Conservation (phyloP, 2,329 filamentous ascomycete genomes). For the Knoxdaviesia capensis region DNA sequence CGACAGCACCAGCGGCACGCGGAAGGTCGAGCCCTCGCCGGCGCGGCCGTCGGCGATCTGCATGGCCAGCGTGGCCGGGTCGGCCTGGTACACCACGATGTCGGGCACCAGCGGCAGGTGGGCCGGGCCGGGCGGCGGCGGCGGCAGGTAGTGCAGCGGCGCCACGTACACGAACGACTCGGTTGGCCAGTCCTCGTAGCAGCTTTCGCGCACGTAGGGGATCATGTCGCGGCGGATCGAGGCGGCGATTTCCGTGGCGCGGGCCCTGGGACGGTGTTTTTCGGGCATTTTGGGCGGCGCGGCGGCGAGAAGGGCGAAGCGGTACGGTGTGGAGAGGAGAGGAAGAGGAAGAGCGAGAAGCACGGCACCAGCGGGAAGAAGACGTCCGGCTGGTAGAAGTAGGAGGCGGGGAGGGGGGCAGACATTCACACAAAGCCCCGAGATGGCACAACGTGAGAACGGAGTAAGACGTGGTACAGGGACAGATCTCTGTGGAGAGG, state of each 20-base stretch:
- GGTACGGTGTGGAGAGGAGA: not conserved
- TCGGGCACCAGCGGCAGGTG: conserved; percentile 18
- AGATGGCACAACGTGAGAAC: no score
- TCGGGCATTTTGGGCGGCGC: conserved; percentile 15
- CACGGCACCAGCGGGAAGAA: no score
- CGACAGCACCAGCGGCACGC: conserved; percentile 48
- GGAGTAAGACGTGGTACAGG: no score
- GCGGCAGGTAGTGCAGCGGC: conserved; percentile 23
- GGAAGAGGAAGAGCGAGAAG: not conserved
- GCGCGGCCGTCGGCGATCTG: conserved; percentile 28
- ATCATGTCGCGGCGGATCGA: conserved; percentile 55
- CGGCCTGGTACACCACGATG: conserved; percentile 31
- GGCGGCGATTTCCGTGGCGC: conserved; percentile 36
- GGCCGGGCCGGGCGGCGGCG: conserved; percentile 13
- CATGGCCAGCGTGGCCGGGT: conserved; percentile 40
- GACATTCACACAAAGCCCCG: no score
- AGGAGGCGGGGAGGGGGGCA: no score
- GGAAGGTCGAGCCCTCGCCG: conserved; percentile 14
- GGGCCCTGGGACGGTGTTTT: conserved; percentile 24
- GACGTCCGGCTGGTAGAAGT: no score
- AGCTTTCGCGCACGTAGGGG: conserved; percentile 38
- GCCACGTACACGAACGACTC: conserved; percentile 38
- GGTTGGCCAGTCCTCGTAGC: conserved; percentile 30
- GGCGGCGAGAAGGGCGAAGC: conserved; percentile 1
- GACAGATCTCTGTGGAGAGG: no score